Evolutionary conservation across 1,284 basidiomycete species (phyloP), one percentile per base, ranked within the genome.

Genomic region (Leucoagaricus sp.): DNA sequence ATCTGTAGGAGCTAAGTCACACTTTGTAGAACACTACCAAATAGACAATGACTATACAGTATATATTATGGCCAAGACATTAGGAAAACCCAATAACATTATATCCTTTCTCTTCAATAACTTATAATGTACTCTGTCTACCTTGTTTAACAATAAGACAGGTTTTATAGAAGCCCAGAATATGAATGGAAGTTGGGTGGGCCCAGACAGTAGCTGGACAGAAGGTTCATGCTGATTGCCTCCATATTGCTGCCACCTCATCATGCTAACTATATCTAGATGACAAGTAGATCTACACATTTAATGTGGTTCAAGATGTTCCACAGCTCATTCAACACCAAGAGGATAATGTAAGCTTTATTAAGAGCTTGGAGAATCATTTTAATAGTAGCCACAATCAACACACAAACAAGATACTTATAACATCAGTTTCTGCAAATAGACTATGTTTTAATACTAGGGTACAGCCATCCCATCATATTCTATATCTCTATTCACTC

Each of bases 121-220:
- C 8, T 79, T 89, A 1, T 74, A 83, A 65, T 72, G 68, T 4
- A 80, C 81, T 23, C 78, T 81, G 0, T 86, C 85, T 67, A 79
- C 79, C 1, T 73, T 94, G n/a, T 94, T 82, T 75, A 93, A 94
- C 65, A 65, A 76, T 12, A 75, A 71, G 0, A 90, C 88, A 0
- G 87, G 87, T 1, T 92, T 93, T 64, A 93, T 94, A 87, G 89
- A 93, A 65, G 89, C 90, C 4, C 78, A 85, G 36, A 85, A 87
- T 57, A 77, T 78, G 13, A 78, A 82, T 63, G 91, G 91, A 0
- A 71, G 77, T 2, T 93, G 86, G 84, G 91, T 89, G 0, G 89
- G 91, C 13, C 75, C 78, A 26, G 79, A 84, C 54, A 78, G 70
- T 13, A 91, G 87, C 0, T 93, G 87, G 91, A 92, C 86, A 6